These are phyloP conservation scores for Talaromyces verruculosus DNA, from an alignment of 2,329 filamentous ascomycete species.

Conservation along the genomic window DNA sequence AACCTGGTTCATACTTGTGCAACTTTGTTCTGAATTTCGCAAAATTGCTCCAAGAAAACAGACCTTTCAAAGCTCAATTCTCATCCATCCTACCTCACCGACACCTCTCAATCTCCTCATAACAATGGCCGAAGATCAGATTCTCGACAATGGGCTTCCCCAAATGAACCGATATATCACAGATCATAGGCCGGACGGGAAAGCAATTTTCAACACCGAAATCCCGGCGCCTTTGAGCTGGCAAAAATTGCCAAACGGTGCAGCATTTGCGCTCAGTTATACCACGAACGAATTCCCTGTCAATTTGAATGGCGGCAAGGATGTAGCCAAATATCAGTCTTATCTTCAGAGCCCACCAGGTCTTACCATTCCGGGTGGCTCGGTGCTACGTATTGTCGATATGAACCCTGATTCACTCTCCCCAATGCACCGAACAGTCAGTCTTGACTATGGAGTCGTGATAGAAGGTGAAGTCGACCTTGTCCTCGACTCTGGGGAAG, in stretches of 20 bases:
- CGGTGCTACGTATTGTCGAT: slow-evolving; percentile 43
- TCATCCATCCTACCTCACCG: background rate
- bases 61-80: background rate
- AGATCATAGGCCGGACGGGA: slow-evolving; percentile 18
- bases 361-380: slow-evolving; percentile 50
- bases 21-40: background rate
- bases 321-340: slow-evolving; percentile 48
- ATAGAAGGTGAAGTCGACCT: slow-evolving; percentile 56
- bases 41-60: background rate
- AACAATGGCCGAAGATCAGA: slow-evolving; percentile 10
- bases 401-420: slow-evolving; percentile 42
- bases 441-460: slow-evolving; percentile 57
- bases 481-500: slow-evolving; percentile 54
- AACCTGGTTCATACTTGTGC: background rate
- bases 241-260: slow-evolving; percentile 34
- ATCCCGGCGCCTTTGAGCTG: slow-evolving; percentile 1
- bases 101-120: background rate
- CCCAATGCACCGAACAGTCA: slow-evolving; percentile 55
- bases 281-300: slow-evolving; percentile 51
- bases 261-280: slow-evolving; percentile 53
- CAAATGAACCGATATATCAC: slow-evolving; percentile 21
- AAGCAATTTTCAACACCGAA: slow-evolving; percentile 17
- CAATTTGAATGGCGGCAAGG: slow-evolving; percentile 46
- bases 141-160: slow-evolving; percentile 17
- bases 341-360: slow-evolving; percentile 51